These are phyloP conservation scores for Chrysosphaeria jannelii DNA, from an alignment of 2,329 filamentous ascomycete genomes.

Conservation along the genomic window DNA sequence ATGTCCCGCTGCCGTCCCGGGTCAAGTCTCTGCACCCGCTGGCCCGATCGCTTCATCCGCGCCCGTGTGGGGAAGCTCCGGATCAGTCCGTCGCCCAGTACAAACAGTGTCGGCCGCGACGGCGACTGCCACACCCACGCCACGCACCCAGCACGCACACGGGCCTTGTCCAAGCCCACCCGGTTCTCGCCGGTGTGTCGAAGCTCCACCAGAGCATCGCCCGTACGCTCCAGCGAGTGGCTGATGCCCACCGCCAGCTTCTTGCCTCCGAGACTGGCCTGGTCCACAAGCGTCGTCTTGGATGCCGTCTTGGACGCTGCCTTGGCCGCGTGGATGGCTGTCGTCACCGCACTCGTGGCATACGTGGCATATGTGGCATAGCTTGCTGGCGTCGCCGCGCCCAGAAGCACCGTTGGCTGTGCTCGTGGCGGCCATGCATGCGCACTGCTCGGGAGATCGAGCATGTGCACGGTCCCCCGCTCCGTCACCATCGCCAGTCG, in stretches of 20 bases:
- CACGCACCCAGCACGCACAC: conserved; percentile 31
- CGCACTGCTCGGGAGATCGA: conserved; percentile 56
- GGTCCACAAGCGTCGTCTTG: conserved; percentile 22
- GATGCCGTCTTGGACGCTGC: no score
- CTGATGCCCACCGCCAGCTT: conserved; percentile 45
- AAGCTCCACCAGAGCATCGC: conserved; percentile 34
- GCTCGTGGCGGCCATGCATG: conserved; percentile 65
- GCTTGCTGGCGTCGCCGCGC: conserved; percentile 12
- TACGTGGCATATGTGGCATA: conserved; percentile 1
- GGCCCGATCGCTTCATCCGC: conserved; percentile 21
- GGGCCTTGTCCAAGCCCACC: conserved; percentile 24
- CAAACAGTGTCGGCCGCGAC: conserved; percentile 25
- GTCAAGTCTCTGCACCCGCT: conserved; percentile 20
- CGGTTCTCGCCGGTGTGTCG: conserved; percentile 50
- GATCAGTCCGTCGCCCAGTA: conserved; percentile 33
- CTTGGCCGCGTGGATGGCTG: no score
- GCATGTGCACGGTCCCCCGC: conserved; percentile 78
- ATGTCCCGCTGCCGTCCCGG: conserved; percentile 33
- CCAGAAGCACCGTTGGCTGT: conserved; percentile 13
- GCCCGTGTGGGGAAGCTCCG: conserved; percentile 31
- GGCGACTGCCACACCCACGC: conserved; percentile 31
- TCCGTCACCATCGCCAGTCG: conserved; percentile 73
- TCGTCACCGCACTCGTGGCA: neutral
- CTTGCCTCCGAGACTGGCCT: conserved; percentile 38
- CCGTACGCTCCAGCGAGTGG: conserved; percentile 45